phyloP scores from a whole-genome alignment of 306 rosid species.

The Carpinus fangiana region DNA sequence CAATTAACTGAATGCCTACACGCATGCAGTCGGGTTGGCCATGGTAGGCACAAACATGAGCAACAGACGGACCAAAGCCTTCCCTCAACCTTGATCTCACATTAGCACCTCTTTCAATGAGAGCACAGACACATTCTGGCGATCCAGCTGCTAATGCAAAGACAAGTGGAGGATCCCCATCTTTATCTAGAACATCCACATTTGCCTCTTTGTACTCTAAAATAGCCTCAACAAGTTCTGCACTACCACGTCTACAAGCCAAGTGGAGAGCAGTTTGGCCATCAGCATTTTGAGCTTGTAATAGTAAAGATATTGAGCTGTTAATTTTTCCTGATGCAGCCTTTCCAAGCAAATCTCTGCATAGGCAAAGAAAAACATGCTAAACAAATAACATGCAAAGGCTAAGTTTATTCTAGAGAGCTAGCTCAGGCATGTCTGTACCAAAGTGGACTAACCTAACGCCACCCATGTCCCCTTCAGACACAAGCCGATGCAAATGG shows the following conservation, averaged over 20 bases:
- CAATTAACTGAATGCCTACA: conserved; percentile 57
- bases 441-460: conserved; percentile 69
- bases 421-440: conserved; percentile 24
- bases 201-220: conserved; percentile 75
- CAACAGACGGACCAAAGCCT: conserved; percentile 92
- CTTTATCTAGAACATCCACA: conserved; percentile 92
- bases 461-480: conserved; percentile 77
- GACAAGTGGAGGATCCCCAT: conserved; percentile 97
- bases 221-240: conserved; percentile 86
- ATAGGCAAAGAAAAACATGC: conserved; percentile 30
- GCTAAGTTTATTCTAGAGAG: conserved; percentile 15
- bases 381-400: conserved; percentile 20
- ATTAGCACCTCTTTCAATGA: conserved; percentile 79
- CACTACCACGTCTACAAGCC: conserved; percentile 94
- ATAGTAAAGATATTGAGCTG: conserved; percentile 54
- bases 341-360: conserved; percentile 77
- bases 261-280: conserved; percentile 98
- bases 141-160: conserved; percentile 99
- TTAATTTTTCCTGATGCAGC: conserved; percentile 63
- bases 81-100: conserved; percentile 86
- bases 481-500: conserved; percentile 79
- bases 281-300: conserved; percentile 85
- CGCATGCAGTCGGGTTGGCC: conserved; percentile 99
- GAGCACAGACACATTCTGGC: conserved; percentile 81
- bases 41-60: conserved; percentile 96